phyloP scores from a whole-genome alignment of 129 eudicot genomes.

The Cynara cardunculus region DNA sequence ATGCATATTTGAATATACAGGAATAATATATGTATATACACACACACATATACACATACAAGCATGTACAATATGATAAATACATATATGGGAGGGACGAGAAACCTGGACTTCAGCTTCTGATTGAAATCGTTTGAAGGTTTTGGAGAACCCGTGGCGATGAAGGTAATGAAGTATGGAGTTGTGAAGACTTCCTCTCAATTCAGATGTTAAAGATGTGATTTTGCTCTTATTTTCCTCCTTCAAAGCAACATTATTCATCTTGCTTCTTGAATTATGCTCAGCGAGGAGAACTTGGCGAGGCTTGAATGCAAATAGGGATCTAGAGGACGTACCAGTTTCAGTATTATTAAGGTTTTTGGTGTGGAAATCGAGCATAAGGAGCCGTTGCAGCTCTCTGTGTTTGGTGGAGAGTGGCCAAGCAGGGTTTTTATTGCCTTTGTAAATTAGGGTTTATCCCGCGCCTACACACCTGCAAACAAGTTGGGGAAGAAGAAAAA shows the following conservation, averaged over 20 bases:
- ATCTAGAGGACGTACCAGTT: not conserved
- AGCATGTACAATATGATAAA: not conserved
- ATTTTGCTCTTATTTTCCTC: constrained; percentile 18
- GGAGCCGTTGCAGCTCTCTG: not conserved
- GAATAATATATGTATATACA: not conserved
- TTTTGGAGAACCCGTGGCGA: constrained; percentile 48
- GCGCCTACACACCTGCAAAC: not conserved
- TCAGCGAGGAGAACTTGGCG: constrained; percentile 45
- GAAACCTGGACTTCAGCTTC: constrained; percentile 61
- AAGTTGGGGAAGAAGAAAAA: not conserved
- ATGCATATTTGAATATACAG: not conserved
- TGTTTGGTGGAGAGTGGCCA: not conserved
- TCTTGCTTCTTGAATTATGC: constrained; percentile 13
- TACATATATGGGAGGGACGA: not conserved
- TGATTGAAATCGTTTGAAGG: constrained; percentile 51
- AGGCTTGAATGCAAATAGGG: constrained; percentile 41
- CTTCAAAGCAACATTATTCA: constrained; percentile 10
- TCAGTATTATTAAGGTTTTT: constrained; percentile 14
- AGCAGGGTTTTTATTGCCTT: not conserved
- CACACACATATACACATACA: not conserved
- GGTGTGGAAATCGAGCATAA: constrained; percentile 19
- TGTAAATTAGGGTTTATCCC: not conserved
- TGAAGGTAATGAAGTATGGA: constrained; percentile 47
- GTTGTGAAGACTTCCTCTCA: constrained; percentile 39
- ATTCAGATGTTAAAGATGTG: constrained; percentile 24